phyloP scores from a whole-genome alignment of 768 basidiomycete genomes.

The Gymnopilus dilepis region DNA sequence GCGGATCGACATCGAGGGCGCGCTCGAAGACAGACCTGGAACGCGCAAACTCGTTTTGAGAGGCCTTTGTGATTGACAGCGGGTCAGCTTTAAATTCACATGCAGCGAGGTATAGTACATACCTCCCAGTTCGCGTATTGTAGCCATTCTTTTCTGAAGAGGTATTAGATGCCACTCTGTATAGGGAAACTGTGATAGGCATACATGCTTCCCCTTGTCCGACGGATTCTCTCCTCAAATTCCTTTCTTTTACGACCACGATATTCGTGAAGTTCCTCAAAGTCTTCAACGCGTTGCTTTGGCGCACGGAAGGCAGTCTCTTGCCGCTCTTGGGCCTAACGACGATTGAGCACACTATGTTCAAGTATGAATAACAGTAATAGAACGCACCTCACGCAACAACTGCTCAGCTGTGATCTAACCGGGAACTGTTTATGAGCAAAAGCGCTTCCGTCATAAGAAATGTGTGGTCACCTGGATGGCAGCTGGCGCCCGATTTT shows the following conservation, averaged over 20 bases:
- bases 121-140: conserved; percentile 90
- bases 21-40: conserved; percentile 96
- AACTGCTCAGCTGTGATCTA: conserved; percentile 99
- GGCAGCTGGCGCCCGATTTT: conserved; percentile 95
- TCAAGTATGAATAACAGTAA: neutral
- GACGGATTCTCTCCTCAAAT: conserved; percentile 85
- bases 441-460: neutral
- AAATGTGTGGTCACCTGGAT: conserved; percentile 64
- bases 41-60: conserved; percentile 95
- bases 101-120: conserved; percentile 18
- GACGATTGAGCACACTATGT: conserved; percentile 24
- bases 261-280: conserved; percentile 84
- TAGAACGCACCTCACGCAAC: conserved; percentile 76
- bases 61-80: conserved; percentile 60
- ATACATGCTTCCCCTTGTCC: conserved; percentile 82
- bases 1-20: conserved; percentile 93
- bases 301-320: conserved; percentile 92
- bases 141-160: conserved; percentile 79
- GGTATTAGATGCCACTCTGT: conserved; percentile 1
- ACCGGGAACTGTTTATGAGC: conserved; percentile 18
- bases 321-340: conserved; percentile 95
- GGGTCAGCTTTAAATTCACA: neutral
- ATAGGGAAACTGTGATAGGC: conserved; percentile 29
- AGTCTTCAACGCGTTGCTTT: conserved; percentile 94
- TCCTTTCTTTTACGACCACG: conserved; percentile 86